Evolutionary conservation across 345 rosid genomes (phyloP), one percentile per base, ranked within the genome.

Genomic region (Ceriops zippeliana): DNA sequence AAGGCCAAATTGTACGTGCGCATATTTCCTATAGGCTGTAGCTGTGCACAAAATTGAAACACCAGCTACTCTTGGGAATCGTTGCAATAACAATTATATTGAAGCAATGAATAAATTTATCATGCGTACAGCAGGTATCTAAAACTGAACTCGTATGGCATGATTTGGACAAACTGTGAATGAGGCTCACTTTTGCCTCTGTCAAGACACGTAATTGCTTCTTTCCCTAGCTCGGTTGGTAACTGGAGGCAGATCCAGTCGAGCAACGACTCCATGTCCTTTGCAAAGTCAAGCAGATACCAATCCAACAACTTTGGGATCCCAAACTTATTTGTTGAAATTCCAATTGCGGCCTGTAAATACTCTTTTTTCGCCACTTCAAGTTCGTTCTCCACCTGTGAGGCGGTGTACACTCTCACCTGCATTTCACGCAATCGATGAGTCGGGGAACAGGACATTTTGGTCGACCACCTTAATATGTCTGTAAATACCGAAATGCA

Each of bases 181-280:
- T 34, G 52, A 7, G 83, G 72, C 74, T 82, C 81, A 52, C 57
- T 72, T 75, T 84, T 87, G 47, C 82, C 87, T 56, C 80, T 84
- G 61, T 84, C 90, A 34, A 90, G 88, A 71, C 82, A 86, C 68
- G 77, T 82, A 47, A 90, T 82, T 64, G 93, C 96, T 74, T 87
- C 85, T 75, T 87, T 85, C 17, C 88, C 83, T 5, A 83, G 72
- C 46, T 89, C 89, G 83, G 83, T 86, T 65, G 96, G 98, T 72
- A 89, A 67, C 75, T 93, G 96, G 63, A 88, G 96, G 82, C 86
- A 89, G 62, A 89, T 80, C 98, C 96, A 90, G 70, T 92, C 93
- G 8, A 92, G 88, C 70, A 92, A 73, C 30, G 93, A 92, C 73
- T 85, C 90, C 59, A 76, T 67, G 80, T 92, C 90, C 75, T 92